These are phyloP conservation scores for Porcisia hertigi DNA, from an alignment of 208 protist genomes.

Conservation along the genomic window DNA sequence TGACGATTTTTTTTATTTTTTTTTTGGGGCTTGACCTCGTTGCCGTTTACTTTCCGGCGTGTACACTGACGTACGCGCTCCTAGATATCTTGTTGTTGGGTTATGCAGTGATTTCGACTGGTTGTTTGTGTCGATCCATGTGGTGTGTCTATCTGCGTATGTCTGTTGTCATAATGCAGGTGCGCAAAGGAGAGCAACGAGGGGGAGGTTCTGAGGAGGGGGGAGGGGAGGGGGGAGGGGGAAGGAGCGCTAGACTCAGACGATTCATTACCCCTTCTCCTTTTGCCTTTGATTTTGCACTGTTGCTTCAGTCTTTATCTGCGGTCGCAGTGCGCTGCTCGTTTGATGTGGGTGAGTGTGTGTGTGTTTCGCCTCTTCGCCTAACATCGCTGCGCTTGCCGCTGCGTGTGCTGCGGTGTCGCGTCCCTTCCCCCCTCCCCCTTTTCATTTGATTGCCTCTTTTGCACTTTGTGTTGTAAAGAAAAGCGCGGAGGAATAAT, in stretches of 20 bases:
- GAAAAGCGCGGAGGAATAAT: too few relatives aligned
- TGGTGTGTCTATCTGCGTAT: neutral
- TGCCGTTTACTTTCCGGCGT: conserved; percentile 9
- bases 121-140: neutral
- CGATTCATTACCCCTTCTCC: neutral
- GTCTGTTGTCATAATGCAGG: neutral
- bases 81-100: conserved; percentile 1
- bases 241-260: neutral
- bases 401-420: neutral
- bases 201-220: neutral
- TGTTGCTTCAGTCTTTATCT: neutral
- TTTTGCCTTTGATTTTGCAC: neutral
- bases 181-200: neutral
- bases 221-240: neutral
- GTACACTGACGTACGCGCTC: neutral
- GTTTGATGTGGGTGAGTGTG: neutral
- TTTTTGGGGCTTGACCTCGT: conserved; percentile 1
- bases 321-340: neutral
- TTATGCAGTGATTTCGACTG: neutral
- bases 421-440: neutral
- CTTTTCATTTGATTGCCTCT: neutral
- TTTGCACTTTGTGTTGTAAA: neutral
- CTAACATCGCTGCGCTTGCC: neutral
- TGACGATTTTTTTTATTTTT: conserved; percentile 9
- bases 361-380: neutral